Base-by-base conservation (phyloP, 2,329 filamentous ascomycete genomes). In the Cadophora malorum region DNA sequence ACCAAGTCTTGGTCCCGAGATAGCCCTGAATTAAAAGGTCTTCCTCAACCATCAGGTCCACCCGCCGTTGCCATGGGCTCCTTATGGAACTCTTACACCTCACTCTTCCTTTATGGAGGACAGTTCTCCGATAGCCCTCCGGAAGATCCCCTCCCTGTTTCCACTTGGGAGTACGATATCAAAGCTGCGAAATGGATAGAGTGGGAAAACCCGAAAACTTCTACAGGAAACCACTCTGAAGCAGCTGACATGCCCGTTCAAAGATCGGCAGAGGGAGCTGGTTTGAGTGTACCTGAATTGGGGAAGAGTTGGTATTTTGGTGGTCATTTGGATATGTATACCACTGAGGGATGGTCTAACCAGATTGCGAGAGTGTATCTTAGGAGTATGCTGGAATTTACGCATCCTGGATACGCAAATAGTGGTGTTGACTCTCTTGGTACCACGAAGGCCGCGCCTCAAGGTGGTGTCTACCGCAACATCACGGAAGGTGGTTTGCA, bases 231-330 rank as follows among this genome's bases (percentile, higher is more conserved):
- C 53, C 86, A 87, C 73, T 88, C 90, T 0, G 86, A 87, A 25
- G 79, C 79, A 0, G 85, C 81, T 10, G 83, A 83, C 23, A 79
- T 84, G 23, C 79, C 85, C 0, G 83, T 94, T 2, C 88, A 93
- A 75, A 83, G 91, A 56, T 85, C 90, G 1, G 90, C 91, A 1
- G 91, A 94, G 76, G 91, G 91, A 7, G 90, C 91, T 12, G 90
- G 90, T 0, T 79, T 92, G 16, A 91, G 88, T 33, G 87, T 94
- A 0, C 87, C 90, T 0, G 86, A 89, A 64, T 79, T 93, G 0
- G 91, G 91, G 0, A 80, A 90, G 58, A 92, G 90, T 38, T 94
- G 88, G 83, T 94, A 93, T 77, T 94, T 94, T 78, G 91, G 91
- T 31, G 91, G 91, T 0, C 91, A 94, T 78, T 80, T 92, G 6